Percentiles rank a stretch among this genome's conserved stretches.
Evolutionary conservation across 2,329 filamentous ascomycete genomes (phyloP).

Genomic region (Calonectria leucothoes): DNA sequence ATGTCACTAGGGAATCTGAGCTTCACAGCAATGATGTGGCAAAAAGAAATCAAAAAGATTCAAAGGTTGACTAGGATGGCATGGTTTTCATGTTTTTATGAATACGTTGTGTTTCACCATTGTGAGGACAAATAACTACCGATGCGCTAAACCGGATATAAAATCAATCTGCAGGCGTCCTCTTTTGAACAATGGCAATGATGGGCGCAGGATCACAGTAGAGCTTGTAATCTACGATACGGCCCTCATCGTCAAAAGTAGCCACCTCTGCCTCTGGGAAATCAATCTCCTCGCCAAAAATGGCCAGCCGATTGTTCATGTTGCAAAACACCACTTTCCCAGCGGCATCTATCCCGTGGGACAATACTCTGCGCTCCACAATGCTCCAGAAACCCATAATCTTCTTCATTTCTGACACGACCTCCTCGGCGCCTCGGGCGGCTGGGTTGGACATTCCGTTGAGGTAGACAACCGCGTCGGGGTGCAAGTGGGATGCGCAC

Average conservation of each 20-base stretch:
- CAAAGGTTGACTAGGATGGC: no score
- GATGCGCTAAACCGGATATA: neutral
- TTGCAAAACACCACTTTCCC: neutral
- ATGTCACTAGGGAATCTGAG: no score
- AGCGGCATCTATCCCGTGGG: neutral
- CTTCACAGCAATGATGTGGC: no score
- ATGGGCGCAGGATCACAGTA: slow-evolving; percentile 17
- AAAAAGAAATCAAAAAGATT: no score
- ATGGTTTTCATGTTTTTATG: no score
- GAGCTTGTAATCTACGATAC: slow-evolving; percentile 14
- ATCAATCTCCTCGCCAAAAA: slow-evolving; percentile 18
- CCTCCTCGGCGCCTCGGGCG: neutral
- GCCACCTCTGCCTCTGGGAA: slow-evolving; percentile 16
- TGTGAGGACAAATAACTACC: no score
- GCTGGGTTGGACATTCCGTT: neutral
- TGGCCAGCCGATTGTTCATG: slow-evolving; percentile 18
- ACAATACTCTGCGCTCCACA: slow-evolving; percentile 9
- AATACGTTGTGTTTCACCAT: no score
- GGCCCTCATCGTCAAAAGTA: slow-evolving; percentile 9
- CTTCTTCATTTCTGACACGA: neutral
- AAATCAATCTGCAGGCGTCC: neutral
- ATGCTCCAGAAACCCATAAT: slow-evolving; percentile 11
- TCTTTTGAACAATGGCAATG: slow-evolving; percentile 15
- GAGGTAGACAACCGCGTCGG: neutral
- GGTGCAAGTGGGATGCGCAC: slow-evolving; percentile 1